These are phyloP conservation scores for Prunus persica DNA, from an alignment of 306 rosid species.

Conservation along the genomic window DNA sequence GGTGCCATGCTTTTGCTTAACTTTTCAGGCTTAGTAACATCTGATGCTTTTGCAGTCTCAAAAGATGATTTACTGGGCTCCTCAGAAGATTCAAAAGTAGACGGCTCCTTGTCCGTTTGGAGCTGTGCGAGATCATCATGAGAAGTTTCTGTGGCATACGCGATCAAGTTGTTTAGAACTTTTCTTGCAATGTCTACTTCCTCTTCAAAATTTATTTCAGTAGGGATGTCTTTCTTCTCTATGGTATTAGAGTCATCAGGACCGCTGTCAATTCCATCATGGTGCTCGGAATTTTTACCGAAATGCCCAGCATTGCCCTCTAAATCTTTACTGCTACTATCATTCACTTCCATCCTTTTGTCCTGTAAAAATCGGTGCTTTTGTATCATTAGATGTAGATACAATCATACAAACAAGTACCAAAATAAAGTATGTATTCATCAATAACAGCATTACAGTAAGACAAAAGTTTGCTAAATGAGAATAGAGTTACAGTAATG, in stretches of 20 bases:
- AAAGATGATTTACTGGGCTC: slow-evolving; percentile 33
- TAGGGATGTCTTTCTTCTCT: slow-evolving; percentile 38
- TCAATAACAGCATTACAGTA: neutral
- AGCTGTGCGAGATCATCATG: slow-evolving; percentile 32
- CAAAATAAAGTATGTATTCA: neutral
- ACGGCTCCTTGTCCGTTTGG: slow-evolving; percentile 32
- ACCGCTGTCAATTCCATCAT: slow-evolving; percentile 36
- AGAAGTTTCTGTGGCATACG: slow-evolving; percentile 40
- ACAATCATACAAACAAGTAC: neutral
- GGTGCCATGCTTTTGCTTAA: slow-evolving; percentile 31
- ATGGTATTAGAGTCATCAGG: slow-evolving; percentile 27
- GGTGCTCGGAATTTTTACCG: slow-evolving; percentile 27
- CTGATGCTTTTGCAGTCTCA: slow-evolving; percentile 45
- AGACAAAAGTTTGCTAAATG: neutral
- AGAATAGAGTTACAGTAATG: neutral
- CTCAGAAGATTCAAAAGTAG: slow-evolving; percentile 26
- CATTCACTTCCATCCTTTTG: slow-evolving; percentile 41
- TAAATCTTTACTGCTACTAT: slow-evolving; percentile 43
- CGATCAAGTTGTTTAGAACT: slow-evolving; percentile 65
- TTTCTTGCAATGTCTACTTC: slow-evolving; percentile 84
- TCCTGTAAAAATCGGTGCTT: slow-evolving; percentile 37
- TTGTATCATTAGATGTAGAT: slow-evolving; percentile 12
- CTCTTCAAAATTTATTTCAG: slow-evolving; percentile 66
- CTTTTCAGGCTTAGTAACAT: slow-evolving; percentile 38
- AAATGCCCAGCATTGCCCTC: slow-evolving; percentile 33